Base-by-base conservation (phyloP, 805 yeast genomes). In the Wickerhamiella domercqiae region DNA sequence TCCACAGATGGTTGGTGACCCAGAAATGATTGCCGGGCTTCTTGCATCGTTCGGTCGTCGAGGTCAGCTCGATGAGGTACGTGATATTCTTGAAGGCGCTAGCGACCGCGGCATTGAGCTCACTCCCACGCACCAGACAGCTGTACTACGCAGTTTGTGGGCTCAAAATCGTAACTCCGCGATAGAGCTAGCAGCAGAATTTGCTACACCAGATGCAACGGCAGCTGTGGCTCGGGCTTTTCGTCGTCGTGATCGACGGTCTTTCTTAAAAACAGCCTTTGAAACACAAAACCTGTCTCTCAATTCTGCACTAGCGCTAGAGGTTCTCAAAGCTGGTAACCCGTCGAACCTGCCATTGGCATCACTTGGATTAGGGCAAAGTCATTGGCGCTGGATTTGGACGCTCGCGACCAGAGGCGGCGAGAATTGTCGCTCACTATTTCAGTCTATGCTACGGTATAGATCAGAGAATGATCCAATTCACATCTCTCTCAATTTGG, bases 331-430 rank as follows among this genome's bases (percentile, higher is more conserved):
- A 9, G 29, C 33, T 15, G 34, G 34, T 4, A 16, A 30, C 14
- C 35, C 31, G 2, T 15, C n/a, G 6, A 19, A 16, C 3, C 16
- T 14, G 2, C 29, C 26, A 1, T 7, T 37, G n/a, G 18, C 22
- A 3, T 14, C 20, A 7, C 35, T 42, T 7, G 45, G 45, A 7
- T 14, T 39, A 1, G 33, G 39, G 29, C 40, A 44, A n/a, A n/a
- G 19, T 17, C 34, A 38, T 29, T 44, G 47, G 46, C 30, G 34
- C 24, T 29, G 29, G 7, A 17, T 45, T n/a, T 44, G 47, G 47
- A 25, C 28, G 21, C 13, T 15, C 7, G 33, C 16, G 21, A 13
- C 18, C 21, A 6, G 21, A 6, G 13, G n/a, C 7, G 13, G n/a
- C 15, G 31, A 15, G n/a, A 15, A 13, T 7, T n/a, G 5, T 13